A percentile compares a stretch with the other conserved stretches of the same genome.
These are phyloP conservation scores for Acorus gramineus DNA, from an alignment of 106 monocot genomes.

Conservation along the genomic window DNA sequence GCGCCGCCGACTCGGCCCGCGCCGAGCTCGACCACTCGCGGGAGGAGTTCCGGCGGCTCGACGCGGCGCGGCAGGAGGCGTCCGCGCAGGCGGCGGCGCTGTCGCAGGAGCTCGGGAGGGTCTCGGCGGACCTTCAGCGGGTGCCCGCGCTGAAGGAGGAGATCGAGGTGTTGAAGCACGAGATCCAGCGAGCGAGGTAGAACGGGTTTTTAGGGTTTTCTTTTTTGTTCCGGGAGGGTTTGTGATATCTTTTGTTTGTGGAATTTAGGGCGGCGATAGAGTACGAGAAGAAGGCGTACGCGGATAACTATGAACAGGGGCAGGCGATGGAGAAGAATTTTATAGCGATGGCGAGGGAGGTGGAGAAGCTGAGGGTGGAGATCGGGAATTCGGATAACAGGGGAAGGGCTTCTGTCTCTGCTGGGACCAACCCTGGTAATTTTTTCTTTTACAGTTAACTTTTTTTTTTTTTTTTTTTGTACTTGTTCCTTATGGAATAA, in stretches of 20 bases:
- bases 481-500: background rate
- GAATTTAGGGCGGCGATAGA: slow-evolving; percentile 47
- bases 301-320: slow-evolving; percentile 71
- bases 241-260: background rate
- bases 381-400: slow-evolving; percentile 72
- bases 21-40: slow-evolving; percentile 47
- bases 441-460: background rate
- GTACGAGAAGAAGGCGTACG: slow-evolving; percentile 69
- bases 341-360: slow-evolving; percentile 63
- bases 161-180: slow-evolving; percentile 50
- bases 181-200: slow-evolving; percentile 56
- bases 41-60: slow-evolving; percentile 50
- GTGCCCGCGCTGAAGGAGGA: slow-evolving; percentile 49
- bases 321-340: slow-evolving; percentile 75
- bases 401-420: slow-evolving; percentile 54
- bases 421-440: slow-evolving; percentile 46
- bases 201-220: no score
- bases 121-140: slow-evolving; percentile 37
- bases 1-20: slow-evolving; percentile 37
- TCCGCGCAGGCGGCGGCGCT: slow-evolving; percentile 34
- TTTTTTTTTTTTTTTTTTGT: background rate
- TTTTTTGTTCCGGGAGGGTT: no score
- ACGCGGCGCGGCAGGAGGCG: slow-evolving; percentile 37
- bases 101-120: slow-evolving; percentile 37
- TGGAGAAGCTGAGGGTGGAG: slow-evolving; percentile 69